A percentile compares a stretch with the other conserved stretches of the same genome.
Conservation (phyloP, 768 basidiomycete genomes). For the Lentinus brumalis region DNA sequence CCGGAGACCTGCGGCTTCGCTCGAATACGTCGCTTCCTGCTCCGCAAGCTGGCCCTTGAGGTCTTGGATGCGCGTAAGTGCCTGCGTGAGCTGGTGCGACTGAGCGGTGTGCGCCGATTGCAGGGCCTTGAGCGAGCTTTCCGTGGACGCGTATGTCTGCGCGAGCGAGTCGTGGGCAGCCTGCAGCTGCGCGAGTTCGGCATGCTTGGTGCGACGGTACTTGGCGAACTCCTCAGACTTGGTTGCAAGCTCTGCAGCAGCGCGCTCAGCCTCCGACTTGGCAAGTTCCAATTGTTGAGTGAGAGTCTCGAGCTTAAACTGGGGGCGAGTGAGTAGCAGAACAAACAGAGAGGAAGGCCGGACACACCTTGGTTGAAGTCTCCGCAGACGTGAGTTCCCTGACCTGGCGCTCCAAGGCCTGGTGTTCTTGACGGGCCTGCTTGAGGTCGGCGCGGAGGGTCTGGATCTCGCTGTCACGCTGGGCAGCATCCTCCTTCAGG, state of each 20-base stretch:
- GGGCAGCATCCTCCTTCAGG: conserved; percentile 71
- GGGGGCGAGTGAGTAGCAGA: no score
- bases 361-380: conserved; percentile 70
- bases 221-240: conserved; percentile 84
- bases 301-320: conserved; percentile 88
- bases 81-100: conserved; percentile 73
- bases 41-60: conserved; percentile 80
- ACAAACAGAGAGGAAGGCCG: no score
- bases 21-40: conserved; percentile 80
- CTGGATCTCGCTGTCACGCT: conserved; percentile 79
- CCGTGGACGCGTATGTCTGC: conserved; percentile 65
- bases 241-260: conserved; percentile 62
- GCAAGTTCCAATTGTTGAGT: conserved; percentile 80
- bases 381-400: conserved; percentile 75
- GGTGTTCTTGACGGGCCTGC: conserved; percentile 74
- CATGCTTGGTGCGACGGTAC: conserved; percentile 79
- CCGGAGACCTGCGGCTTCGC: conserved; percentile 72
- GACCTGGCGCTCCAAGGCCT: conserved; percentile 63
- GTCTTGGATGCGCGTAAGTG: conserved; percentile 73
- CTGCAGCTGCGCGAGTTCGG: conserved; percentile 76
- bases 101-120: conserved; percentile 74
- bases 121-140: conserved; percentile 70
- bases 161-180: conserved; percentile 72
- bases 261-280: conserved; percentile 74
- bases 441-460: conserved; percentile 68